Evolutionary conservation across 106 monocot genomes (phyloP).

Genomic region (Dendrobium huoshanense): DNA sequence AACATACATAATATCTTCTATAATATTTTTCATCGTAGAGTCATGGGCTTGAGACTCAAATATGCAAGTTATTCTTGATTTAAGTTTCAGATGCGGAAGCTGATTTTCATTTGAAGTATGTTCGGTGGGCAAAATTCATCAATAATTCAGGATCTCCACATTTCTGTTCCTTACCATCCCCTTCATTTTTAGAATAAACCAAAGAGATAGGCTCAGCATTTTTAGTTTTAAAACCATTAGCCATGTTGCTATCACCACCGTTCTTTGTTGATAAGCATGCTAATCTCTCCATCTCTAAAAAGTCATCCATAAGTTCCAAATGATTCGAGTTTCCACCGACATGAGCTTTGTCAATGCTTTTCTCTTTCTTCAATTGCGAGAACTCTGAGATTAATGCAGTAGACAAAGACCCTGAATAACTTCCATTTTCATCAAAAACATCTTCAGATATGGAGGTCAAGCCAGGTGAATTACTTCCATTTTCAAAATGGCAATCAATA

Average conservation of each 20-base stretch:
- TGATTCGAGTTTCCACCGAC: background rate
- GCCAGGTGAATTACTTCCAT: conserved; percentile 62
- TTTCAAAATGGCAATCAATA: conserved; percentile 38
- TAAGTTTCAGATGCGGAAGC: conserved; percentile 26
- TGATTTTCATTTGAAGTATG: conserved; percentile 1
- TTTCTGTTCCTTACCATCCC: background rate
- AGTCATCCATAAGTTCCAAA: conserved; percentile 55
- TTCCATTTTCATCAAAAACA: conserved; percentile 69
- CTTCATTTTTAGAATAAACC: background rate
- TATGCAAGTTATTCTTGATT: conserved; percentile 33
- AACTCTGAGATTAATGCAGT: conserved; percentile 47
- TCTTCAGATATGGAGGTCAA: conserved; percentile 83
- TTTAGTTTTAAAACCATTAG: conserved; percentile 6
- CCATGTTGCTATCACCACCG: conserved; percentile 7
- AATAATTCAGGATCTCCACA: background rate
- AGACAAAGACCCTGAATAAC: conserved; percentile 65
- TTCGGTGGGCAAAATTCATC: background rate
- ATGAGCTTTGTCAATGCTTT: background rate
- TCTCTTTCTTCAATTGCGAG: conserved; percentile 43
- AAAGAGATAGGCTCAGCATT: conserved; percentile 6
- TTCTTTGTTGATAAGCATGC: conserved; percentile 40
- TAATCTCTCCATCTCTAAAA: conserved; percentile 56
- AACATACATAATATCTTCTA: conserved; percentile 28
- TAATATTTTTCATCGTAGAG: conserved; percentile 18
- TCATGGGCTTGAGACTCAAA: conserved; percentile 22